Base-by-base conservation (phyloP, 371 early-diverging fungal genomes). In the Basidiobolus heterosporus region DNA sequence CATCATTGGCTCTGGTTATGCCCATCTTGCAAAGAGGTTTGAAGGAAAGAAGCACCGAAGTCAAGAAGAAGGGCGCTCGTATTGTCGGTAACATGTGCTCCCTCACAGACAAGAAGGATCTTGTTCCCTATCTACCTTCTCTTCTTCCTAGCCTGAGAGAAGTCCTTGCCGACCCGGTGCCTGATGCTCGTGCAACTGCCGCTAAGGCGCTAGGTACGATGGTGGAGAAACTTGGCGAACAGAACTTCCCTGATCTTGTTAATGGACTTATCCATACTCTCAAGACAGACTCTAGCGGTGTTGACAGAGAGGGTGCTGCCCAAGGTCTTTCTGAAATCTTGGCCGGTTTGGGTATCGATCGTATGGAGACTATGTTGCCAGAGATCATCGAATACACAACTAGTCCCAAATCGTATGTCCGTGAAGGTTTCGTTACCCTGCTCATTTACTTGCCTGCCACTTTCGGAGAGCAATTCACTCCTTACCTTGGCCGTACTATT, bases 1-100 rank as follows among this genome's bases (percentile, higher is more conserved):
- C 98, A 15, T 89, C 88, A 8, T 67, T 97, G 53, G 97, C 97
- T 13, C 67, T 96, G 41, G 77, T 97, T 36, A 86, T 94, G 59
- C 98, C 98, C 2, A 87, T 96, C 45, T 56, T 97, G 30, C 78
- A 85, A 53, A 85, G 97, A 48, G 98, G 95, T 51, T 65, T 97
- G 62, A 74, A 78, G 22, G 89, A 88, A 52, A 79, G 98, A 49
- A 69, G 74, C 19, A 88, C 94, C 1, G 82, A 89, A 36, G 75
- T 82, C 49, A 95, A 95, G 74, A 88, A 84, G 50, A 82, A 78
- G 53, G 86, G 94, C 11, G 88, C 96, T 14, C 94, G 96, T 69
- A 91, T 97, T 61, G 85, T 97, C 50, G 96, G 94, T 41, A 90
- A 88, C 59, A 91, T 97, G 91, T 84, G 93, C 0, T 74, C 87